Conservation (phyloP, 495 filamentous ascomycete genomes). For the Lasiosphaeriaceae sp. region DNA sequence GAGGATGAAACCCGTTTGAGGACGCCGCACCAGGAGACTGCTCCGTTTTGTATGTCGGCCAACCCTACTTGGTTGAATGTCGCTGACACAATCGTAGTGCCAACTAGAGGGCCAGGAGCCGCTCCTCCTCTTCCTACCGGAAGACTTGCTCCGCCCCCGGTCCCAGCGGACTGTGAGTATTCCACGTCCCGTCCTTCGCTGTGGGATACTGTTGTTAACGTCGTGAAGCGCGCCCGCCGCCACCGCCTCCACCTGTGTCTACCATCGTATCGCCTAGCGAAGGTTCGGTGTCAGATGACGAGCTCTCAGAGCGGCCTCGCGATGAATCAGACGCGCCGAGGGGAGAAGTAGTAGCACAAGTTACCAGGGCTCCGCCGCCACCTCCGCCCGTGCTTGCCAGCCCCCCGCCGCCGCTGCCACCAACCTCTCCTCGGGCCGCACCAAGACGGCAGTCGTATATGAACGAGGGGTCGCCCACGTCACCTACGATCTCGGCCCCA, state of each 20-base stretch:
- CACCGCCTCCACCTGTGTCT: slow-evolving; percentile 46
- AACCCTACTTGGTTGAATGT: slow-evolving; percentile 13
- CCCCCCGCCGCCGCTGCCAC: slow-evolving; percentile 28
- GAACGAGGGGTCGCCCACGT: slow-evolving; percentile 42
- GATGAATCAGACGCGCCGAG: slow-evolving; percentile 35
- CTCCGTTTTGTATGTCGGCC: slow-evolving; percentile 45
- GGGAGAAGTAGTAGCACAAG: slow-evolving; percentile 32
- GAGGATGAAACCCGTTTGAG: slow-evolving; percentile 19
- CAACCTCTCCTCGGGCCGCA: slow-evolving; percentile 52
- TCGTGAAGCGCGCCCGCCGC: slow-evolving; percentile 54
- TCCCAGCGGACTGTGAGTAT: slow-evolving; percentile 64
- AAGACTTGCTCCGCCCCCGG: slow-evolving; percentile 64
- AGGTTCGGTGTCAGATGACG: slow-evolving; percentile 91
- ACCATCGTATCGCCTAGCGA: slow-evolving; percentile 61
- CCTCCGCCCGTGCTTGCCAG: slow-evolving; percentile 39
- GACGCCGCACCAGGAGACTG: slow-evolving; percentile 37
- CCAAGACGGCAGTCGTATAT: slow-evolving; percentile 51
- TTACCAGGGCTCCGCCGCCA: slow-evolving; percentile 37
- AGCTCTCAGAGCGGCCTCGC: slow-evolving; percentile 66
- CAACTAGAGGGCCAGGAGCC: slow-evolving; percentile 30
- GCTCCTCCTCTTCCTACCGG: slow-evolving; percentile 60
- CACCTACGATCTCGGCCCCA: slow-evolving; percentile 28
- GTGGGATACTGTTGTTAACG: slow-evolving; percentile 29
- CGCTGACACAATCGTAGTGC: slow-evolving; percentile 35
- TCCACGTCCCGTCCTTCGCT: slow-evolving; percentile 6